phyloP scores from a whole-genome alignment of 1,139 yeast species.

The Hyphopichia khmerensis region DNA sequence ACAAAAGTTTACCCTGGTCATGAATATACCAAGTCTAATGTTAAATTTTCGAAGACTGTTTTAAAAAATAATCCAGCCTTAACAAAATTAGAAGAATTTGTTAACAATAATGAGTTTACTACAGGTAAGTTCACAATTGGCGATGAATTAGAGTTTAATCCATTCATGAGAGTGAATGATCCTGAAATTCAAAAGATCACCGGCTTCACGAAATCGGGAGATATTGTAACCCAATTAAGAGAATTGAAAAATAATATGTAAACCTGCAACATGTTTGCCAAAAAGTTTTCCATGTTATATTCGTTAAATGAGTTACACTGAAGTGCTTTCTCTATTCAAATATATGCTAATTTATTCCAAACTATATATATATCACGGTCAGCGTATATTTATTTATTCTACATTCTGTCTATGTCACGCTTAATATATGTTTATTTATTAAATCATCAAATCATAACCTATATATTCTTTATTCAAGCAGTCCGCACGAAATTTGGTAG shows the following conservation, averaged over 20 bases:
- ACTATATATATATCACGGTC: too few relatives aligned
- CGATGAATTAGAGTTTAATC: slow-evolving; percentile 82
- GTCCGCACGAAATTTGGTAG: slow-evolving; percentile 39
- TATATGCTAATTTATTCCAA: too few relatives aligned
- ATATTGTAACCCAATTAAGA: slow-evolving; percentile 66
- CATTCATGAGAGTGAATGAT: slow-evolving; percentile 78
- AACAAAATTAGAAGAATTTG: slow-evolving; percentile 49
- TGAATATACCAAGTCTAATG: slow-evolving; percentile 85
- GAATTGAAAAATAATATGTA: slow-evolving; percentile 63
- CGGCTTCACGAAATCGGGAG: slow-evolving; percentile 37
- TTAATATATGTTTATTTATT: not conserved
- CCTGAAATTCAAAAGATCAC: slow-evolving; percentile 52
- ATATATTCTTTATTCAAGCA: slow-evolving; percentile 4
- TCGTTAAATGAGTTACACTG: too few relatives aligned
- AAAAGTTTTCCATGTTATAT: too few relatives aligned
- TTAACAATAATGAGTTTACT: slow-evolving; percentile 60
- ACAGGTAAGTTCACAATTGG: slow-evolving; percentile 83
- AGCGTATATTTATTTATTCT: not conserved
- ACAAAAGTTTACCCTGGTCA: slow-evolving; percentile 90
- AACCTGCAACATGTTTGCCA: too few relatives aligned
- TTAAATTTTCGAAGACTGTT: slow-evolving; percentile 69
- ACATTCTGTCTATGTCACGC: not conserved
- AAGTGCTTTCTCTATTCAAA: too few relatives aligned
- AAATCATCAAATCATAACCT: not conserved
- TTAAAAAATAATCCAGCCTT: slow-evolving; percentile 53